Percentiles rank a stretch among this genome's conserved stretches.
These are phyloP conservation scores for grape (Vitis vinifera) DNA, from an alignment of 164 flowering plant species.

Conservation along the genomic window ASM3070453v1 NC_081805.1:13798001-13798500, in stretches of 20 bases:
- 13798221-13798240: constrained; percentile 60
- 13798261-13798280: constrained; percentile 60
- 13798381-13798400: background rate
- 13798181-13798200: constrained; percentile 57
- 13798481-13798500: constrained; percentile 40
- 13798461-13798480: constrained; percentile 27
- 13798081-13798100: constrained; percentile 4
- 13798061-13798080: background rate
- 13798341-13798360: constrained; percentile 12
- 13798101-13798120: constrained; percentile 6
- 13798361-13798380: background rate
- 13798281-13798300: constrained; percentile 89
- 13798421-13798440: constrained; percentile 48
- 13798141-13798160: constrained; percentile 91
- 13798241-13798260: constrained; percentile 16
- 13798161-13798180: constrained; percentile 97
- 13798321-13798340: constrained; percentile 41
- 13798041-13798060: background rate
- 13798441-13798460: constrained; percentile 31
- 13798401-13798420: constrained; percentile 29
- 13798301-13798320: constrained; percentile 92
- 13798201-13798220: constrained; percentile 84
- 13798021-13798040: constrained; percentile 20
- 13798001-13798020: too few species aligned
- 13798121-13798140: constrained; percentile 20